These are phyloP conservation scores for Hypoxylon sp. DNA, from an alignment of 2,329 filamentous ascomycete species.

Conservation along the genomic window DNA sequence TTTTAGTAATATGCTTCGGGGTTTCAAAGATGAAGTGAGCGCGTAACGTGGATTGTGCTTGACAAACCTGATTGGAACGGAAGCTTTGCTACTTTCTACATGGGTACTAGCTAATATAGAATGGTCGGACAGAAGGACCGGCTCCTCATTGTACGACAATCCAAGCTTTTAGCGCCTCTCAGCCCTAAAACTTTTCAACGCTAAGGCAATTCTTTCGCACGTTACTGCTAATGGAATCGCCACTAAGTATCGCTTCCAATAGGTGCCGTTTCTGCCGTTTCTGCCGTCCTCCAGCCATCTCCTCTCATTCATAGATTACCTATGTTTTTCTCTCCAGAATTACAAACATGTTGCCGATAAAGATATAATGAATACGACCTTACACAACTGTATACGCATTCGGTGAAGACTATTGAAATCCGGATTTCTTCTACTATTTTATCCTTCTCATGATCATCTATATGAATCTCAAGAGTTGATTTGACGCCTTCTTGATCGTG, in stretches of 20 bases:
- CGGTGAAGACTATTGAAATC: conserved; percentile 9
- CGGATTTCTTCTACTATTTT: not conserved
- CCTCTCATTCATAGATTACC: not conserved
- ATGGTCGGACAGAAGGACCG: conserved; percentile 11
- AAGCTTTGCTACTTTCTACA: not conserved
- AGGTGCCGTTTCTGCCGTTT: conserved; percentile 22
- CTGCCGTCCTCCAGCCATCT: conserved; percentile 18
- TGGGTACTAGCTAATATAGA: conserved; percentile 1
- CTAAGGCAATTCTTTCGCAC: conserved; percentile 11
- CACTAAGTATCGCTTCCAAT: conserved; percentile 10
- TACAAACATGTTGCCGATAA: not conserved
- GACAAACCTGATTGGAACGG: not conserved
- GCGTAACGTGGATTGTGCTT: not conserved
- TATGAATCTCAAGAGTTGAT: not conserved
- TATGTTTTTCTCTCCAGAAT: not conserved
- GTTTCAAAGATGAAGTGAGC: not conserved
- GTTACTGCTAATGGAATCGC: conserved; percentile 8
- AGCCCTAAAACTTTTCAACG: conserved; percentile 39
- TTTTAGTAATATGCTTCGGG: conserved; percentile 1
- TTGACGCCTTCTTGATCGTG: conserved; percentile 2
- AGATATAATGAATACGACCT: conserved; percentile 3
- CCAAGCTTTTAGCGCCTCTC: conserved; percentile 27
- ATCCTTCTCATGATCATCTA: not conserved
- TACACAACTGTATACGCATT: not conserved
- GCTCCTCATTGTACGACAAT: conserved; percentile 15